Percentiles rank a stretch among this genome's conserved stretches.
Conservation (phyloP, 306 rosid genomes). For the Acacia confusa region DNA sequence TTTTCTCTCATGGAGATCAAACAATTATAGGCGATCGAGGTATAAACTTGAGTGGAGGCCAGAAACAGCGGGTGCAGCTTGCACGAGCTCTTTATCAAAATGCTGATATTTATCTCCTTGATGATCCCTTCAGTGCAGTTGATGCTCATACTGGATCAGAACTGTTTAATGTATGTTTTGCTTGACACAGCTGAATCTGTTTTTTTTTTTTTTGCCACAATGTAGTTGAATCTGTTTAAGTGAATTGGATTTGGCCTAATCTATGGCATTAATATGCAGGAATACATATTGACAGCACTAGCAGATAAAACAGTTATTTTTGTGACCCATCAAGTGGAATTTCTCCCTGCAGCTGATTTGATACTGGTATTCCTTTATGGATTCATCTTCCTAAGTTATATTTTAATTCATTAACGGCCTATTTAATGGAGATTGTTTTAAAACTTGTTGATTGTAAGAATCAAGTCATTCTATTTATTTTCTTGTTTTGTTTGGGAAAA, state of each 20-base stretch:
- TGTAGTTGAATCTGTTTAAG: conserved; percentile 27
- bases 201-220: conserved; percentile 11
- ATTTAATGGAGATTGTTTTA: background rate
- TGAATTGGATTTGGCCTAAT: conserved; percentile 40
- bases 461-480: background rate
- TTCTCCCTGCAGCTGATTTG: conserved; percentile 89
- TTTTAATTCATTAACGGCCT: conserved; percentile 27
- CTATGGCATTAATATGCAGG: conserved; percentile 64
- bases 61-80: conserved; percentile 99
- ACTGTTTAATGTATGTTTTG: conserved; percentile 52
- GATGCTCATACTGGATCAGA: conserved; percentile 98
- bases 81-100: conserved; percentile 99
- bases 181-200: conserved; percentile 24
- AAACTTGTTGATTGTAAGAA: background rate
- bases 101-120: conserved; percentile 95
- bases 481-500: background rate
- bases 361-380: conserved; percentile 71
- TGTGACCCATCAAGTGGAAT: conserved; percentile 99
- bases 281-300: conserved; percentile 87
- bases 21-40: conserved; percentile 99
- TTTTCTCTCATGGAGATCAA: conserved; percentile 92
- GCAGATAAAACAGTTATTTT: conserved; percentile 83
- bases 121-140: conserved; percentile 98
- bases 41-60: conserved; percentile 98
- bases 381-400: conserved; percentile 27